Evolutionary conservation across 2,329 filamentous ascomycete genomes (phyloP), one percentile per base, ranked within the genome.

Genomic region (Pestalotiopsis sp.): DNA sequence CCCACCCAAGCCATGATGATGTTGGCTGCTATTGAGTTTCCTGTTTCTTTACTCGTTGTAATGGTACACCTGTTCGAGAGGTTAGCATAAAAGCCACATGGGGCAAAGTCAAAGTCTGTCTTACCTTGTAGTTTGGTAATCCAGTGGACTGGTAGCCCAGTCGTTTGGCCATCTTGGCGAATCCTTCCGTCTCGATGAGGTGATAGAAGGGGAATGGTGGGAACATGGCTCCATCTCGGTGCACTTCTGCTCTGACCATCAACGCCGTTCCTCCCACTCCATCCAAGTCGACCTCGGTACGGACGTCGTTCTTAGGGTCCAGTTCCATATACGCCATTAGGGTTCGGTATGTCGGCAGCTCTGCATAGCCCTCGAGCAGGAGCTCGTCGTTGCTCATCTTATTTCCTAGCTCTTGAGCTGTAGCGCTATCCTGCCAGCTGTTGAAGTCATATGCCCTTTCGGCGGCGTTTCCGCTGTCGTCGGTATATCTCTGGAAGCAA

Each of bases 201-300:
- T 99, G 92, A 78, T 98, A 98, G 77, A 99, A 99, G 3, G 95
- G 82, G 78, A 99, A 99, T 0, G 96, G 89, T 20, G 96, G 96
- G 82, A 99, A 99, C 95, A 98, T 99, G 78, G 96, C 95, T 22
- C 96, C 96, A 76, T 99, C 96, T 30, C 96, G 89, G 78, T 99
- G 96, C 26, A 99, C 96, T 68, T 98, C 94, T 1, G 94, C 96
- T 83, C 97, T 98, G 69, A 99, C 96, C 75, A 99, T 83, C 71
- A 99, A 83, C 1, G 94, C 93, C 1, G 95, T 97, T 44, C 96
- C 96, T 66, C 96, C 96, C 3, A 99, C 96, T 63, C 96, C 96
- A 77, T 99, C 96, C 9, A 99, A 86, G 57, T 90, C 86, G 64
- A 98, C 87, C 75, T 92, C 89, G 44, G 86, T 80, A 63, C 87